Evolutionary conservation across 352 stramenopile species (phyloP).

Genomic region (Pythium vanterpoolii): DNA sequence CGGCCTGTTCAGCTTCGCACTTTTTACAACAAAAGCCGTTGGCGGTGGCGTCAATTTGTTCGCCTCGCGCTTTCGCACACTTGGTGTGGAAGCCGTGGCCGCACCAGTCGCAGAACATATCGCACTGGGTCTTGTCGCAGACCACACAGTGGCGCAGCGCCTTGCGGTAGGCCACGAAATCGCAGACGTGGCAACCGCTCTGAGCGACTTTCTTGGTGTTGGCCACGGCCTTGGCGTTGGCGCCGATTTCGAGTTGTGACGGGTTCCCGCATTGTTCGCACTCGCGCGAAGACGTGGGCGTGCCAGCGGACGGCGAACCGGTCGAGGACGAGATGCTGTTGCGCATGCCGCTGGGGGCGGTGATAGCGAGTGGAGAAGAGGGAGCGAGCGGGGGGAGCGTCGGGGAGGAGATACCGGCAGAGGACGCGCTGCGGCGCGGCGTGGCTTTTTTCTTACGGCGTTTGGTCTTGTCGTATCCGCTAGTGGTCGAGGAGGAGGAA

Average conservation of each 20-base stretch:
- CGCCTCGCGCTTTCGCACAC: conserved; percentile 48
- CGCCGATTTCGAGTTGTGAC: conserved; percentile 32
- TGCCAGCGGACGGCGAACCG: conserved; percentile 23
- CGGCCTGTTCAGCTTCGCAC: conserved; percentile 64
- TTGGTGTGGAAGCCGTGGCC: conserved; percentile 76
- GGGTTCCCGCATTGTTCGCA: conserved; percentile 48
- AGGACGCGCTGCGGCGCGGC: conserved; percentile 10
- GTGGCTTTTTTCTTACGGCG: conserved; percentile 29
- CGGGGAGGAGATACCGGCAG: conserved; percentile 11
- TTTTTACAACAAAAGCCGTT: conserved; percentile 76
- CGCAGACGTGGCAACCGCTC: conserved; percentile 75
- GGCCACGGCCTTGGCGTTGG: conserved; percentile 35
- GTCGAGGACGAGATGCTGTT: conserved; percentile 19
- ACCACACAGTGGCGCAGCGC: conserved; percentile 62
- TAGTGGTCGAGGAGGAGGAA: conserved; percentile 2
- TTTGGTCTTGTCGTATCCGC: conserved; percentile 23
- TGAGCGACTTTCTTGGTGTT: conserved; percentile 46
- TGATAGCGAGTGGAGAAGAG: conserved; percentile 18
- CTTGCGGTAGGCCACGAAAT: conserved; percentile 73
- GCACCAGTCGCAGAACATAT: conserved; percentile 86
- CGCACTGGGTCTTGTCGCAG: conserved; percentile 54
- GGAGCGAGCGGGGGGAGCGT: conserved; percentile 24
- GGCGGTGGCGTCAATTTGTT: conserved; percentile 50
- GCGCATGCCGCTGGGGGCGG: conserved; percentile 15
- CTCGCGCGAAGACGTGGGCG: conserved; percentile 40